Evolutionary conservation across 1,284 basidiomycete genomes (phyloP).

Genomic region (Phellopilus nigrolimitatus): DNA sequence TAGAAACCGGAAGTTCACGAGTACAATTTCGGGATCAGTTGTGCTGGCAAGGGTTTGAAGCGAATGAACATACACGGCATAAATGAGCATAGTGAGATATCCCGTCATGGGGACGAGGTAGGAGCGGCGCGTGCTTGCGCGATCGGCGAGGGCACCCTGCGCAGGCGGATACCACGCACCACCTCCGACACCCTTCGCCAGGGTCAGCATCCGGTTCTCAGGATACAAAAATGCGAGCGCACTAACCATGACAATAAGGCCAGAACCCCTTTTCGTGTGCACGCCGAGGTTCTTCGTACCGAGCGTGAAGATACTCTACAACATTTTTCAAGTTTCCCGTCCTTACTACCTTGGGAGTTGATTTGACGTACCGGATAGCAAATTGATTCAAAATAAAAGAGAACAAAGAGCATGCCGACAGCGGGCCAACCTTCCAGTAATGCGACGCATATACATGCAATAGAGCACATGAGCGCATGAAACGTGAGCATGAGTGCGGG

Average conservation of each 20-base stretch:
- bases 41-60: background rate
- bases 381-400: constrained; percentile 78
- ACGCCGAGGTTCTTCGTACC: constrained; percentile 66
- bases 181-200: constrained; percentile 55
- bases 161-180: constrained; percentile 75
- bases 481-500: constrained; percentile 57
- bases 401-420: constrained; percentile 57
- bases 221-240: background rate
- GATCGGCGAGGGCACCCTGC: constrained; percentile 64
- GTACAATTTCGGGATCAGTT: background rate
- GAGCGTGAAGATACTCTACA: constrained; percentile 63
- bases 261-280: constrained; percentile 67
- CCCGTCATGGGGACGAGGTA: constrained; percentile 59
- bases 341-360: constrained; percentile 23
- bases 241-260: constrained; percentile 59
- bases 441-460: constrained; percentile 52
- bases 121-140: constrained; percentile 44
- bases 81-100: constrained; percentile 53
- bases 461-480: constrained; percentile 48
- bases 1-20: constrained; percentile 23
- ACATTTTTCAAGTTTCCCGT: background rate
- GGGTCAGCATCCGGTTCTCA: background rate
- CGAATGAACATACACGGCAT: constrained; percentile 46
- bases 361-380: constrained; percentile 51
- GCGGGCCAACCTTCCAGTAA: constrained; percentile 50